phyloP scores from a whole-genome alignment of 495 filamentous ascomycete genomes.

The Trichoderma asperelloides region DNA sequence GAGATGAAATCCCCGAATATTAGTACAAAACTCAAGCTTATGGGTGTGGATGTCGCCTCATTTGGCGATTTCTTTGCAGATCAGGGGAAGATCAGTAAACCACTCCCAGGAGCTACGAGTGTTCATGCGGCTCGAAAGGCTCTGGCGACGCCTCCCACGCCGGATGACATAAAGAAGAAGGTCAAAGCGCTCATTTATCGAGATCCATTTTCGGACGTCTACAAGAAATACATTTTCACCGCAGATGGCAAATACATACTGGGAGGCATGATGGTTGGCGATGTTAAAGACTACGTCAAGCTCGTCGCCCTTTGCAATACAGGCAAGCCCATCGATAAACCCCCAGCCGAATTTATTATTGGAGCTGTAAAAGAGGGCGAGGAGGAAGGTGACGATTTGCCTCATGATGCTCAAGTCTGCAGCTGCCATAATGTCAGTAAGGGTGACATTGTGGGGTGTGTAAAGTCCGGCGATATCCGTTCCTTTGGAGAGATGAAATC shows the following conservation, averaged over 20 bases:
- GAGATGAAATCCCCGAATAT: slow-evolving; percentile 80
- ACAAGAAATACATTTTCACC: slow-evolving; percentile 95
- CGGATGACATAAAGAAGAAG: not conserved
- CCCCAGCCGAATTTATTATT: slow-evolving; percentile 83
- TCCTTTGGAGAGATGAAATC: slow-evolving; percentile 81
- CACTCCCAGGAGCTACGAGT: not conserved
- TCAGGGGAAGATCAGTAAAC: slow-evolving; percentile 42
- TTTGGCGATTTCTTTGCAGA: slow-evolving; percentile 98
- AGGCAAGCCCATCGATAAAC: slow-evolving; percentile 73
- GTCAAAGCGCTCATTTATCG: slow-evolving; percentile 89
- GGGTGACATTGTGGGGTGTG: slow-evolving; percentile 61
- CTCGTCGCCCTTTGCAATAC: slow-evolving; percentile 89
- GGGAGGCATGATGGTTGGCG: slow-evolving; percentile 98
- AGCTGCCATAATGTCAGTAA: slow-evolving; percentile 96
- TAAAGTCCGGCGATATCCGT: slow-evolving; percentile 80
- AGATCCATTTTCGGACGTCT: slow-evolving; percentile 87
- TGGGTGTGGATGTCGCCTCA: slow-evolving; percentile 90
- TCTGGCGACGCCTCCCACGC: slow-evolving; percentile 31
- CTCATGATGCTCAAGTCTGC: slow-evolving; percentile 86
- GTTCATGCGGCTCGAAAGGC: slow-evolving; percentile 16
- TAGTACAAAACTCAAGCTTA: slow-evolving; percentile 87
- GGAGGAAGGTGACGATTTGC: slow-evolving; percentile 49
- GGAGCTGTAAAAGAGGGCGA: slow-evolving; percentile 67
- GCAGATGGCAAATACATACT: slow-evolving; percentile 87
- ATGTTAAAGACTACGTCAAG: slow-evolving; percentile 90